Conservation (phyloP, 2,329 filamentous ascomycete species). For the Tolypocladium amazonense region DNA sequence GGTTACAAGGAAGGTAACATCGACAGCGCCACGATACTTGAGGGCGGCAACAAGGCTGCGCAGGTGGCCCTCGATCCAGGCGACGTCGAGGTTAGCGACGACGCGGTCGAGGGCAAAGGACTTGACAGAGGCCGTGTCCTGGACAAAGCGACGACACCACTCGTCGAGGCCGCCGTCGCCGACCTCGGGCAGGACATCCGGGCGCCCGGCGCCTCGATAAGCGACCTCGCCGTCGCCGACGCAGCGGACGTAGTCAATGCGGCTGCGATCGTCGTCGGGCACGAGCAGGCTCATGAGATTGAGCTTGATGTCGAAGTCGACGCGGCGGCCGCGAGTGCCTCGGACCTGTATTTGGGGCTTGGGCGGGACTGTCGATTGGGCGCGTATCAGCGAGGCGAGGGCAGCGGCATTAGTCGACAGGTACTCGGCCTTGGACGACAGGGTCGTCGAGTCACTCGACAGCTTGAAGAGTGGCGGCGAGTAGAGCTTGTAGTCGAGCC, state of each 20-base stretch:
- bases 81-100: constrained; percentile 43
- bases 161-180: constrained; percentile 32
- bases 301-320: constrained; percentile 43
- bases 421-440: constrained; percentile 36
- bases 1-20: constrained; percentile 37
- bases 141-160: constrained; percentile 37
- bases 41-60: constrained; percentile 38
- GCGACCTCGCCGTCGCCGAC: constrained; percentile 38
- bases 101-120: constrained; percentile 40
- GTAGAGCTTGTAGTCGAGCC: constrained; percentile 42
- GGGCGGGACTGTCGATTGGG: constrained; percentile 40
- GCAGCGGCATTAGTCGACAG: constrained; percentile 34
- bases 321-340: constrained; percentile 29
- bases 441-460: constrained; percentile 34
- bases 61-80: constrained; percentile 43
- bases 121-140: constrained; percentile 33
- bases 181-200: constrained; percentile 31
- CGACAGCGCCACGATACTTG: constrained; percentile 38
- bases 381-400: constrained; percentile 34
- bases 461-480: constrained; percentile 39
- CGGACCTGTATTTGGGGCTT: constrained; percentile 41
- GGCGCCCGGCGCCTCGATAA: constrained; percentile 34
- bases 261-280: constrained; percentile 29
- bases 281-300: constrained; percentile 45
- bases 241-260: constrained; percentile 44